Evolutionary conservation across 345 rosid genomes (phyloP), one percentile per base, ranked within the genome.

Genomic region (Physaria fendleri): DNA sequence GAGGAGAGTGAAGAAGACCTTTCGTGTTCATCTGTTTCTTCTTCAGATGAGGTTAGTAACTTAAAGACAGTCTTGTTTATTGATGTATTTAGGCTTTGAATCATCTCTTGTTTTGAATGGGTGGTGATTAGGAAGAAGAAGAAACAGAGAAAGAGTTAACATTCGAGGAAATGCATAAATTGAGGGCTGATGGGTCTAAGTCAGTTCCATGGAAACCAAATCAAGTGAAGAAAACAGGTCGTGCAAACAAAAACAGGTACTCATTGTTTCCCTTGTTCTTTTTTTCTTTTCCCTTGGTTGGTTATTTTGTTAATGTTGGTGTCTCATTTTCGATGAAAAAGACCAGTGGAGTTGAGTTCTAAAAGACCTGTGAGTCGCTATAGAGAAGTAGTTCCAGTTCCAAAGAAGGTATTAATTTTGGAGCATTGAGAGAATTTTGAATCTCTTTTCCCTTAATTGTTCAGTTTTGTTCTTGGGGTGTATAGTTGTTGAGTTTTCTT

Each of bases 161-260:
- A 2, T 86, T 92, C 10, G 98, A 72, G 78, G 95, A 88, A 53
- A 73, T 88, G 37, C 98, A 79, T 67, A 80, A 74, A 60, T 76
- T 85, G 35, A 76, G 80, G 3, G 78, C 89, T 23, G 84, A 88
- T 76, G 95, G 95, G 34, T 82, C 93, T 38, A 75, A 73, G 70
- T 53, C 79, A 4, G 73, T 70, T 60, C 55, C 48, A 12, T 44
- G 33, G 44, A 82, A 77, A 38, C 51, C 65, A 6, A 50, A 21
- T 44, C 47, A 43, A 61, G 86, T 70, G 69, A 79, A 75, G 57
- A 81, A 66, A 53, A 54, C 70, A 12, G 65, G 72, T 33, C 84
- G 96, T 32, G 85, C 83, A 13, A 88, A 88, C 69, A 85, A 88
- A 77, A 85, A 88, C 51, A 85, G 83, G 89, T 84, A 5, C 29